Evolutionary conservation across 352 stramenopile genomes (phyloP).

Genomic region (Saprolegnia diclina): DNA sequence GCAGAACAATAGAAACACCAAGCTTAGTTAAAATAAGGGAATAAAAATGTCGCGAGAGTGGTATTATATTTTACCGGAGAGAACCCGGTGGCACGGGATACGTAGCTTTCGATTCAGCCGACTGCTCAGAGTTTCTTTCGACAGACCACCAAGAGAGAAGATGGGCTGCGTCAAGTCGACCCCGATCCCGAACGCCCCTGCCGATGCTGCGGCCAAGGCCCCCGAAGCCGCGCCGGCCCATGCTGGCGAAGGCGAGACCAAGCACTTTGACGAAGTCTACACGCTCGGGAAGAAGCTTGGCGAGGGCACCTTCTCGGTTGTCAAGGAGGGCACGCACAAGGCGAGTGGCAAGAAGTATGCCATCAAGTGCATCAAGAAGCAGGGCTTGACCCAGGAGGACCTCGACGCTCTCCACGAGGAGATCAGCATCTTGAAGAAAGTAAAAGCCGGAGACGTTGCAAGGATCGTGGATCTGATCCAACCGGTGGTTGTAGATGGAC

Average conservation of each 20-base stretch:
- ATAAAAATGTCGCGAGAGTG: no score
- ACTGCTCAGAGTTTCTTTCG: slow-evolving; percentile 2
- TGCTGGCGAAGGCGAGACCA: slow-evolving; percentile 2
- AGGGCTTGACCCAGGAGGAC: slow-evolving; percentile 75
- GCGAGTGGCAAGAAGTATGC: slow-evolving; percentile 78
- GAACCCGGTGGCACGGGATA: no score
- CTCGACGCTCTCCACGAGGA: slow-evolving; percentile 83
- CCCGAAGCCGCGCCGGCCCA: not conserved
- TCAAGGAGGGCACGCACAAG: slow-evolving; percentile 81
- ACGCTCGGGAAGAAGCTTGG: slow-evolving; percentile 83
- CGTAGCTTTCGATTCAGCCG: not conserved
- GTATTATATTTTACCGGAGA: no score
- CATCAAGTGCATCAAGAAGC: slow-evolving; percentile 90
- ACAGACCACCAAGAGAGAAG: not conserved
- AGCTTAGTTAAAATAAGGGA: no score
- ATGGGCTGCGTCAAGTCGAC: slow-evolving; percentile 28
- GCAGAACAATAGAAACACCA: no score
- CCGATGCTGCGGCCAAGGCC: slow-evolving; percentile 5
- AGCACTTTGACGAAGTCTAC: slow-evolving; percentile 34
- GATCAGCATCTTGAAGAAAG: slow-evolving; percentile 80
- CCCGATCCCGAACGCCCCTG: slow-evolving; percentile 24
- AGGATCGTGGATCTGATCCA: slow-evolving; percentile 12
- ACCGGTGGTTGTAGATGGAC: slow-evolving; percentile 53
- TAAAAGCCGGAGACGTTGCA: slow-evolving; percentile 26
- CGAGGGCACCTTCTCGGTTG: slow-evolving; percentile 86